Base-by-base conservation (phyloP, 129 eudicot species). In the Erigeron canadensis region DNA sequence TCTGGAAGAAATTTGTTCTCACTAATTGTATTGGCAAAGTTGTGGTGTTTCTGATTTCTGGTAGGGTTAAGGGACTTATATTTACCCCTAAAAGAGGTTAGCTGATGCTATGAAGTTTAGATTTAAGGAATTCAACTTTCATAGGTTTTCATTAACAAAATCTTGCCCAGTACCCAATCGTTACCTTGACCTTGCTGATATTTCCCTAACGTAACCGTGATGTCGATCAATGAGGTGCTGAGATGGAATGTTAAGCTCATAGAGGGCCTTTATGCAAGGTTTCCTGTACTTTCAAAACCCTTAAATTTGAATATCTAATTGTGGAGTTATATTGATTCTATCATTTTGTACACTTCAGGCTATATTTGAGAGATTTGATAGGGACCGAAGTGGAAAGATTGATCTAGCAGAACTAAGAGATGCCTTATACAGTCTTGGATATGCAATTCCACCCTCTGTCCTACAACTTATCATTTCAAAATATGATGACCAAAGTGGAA, bases 311-410 rank as follows among this genome's bases (percentile, higher is more conserved):
- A 16, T 53, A 53, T 53, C 58, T 53, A 4, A 53, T 53, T 53
- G 39, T 69, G 75, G 23, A 8, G 17, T 59, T 69, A n/a, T 69
- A 4, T 40, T 69, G 55, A 69, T 60, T 48, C 5, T 38, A 44
- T 47, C 45, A 44, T 46, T 65, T 22, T 70, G 62, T 66, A 43
- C 62, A 70, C 41, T 42, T 15, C 74, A 91, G 97, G 91, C 81
- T 48, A 88, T 91, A 28, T 91, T 88, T 67, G 96, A 91, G 84
- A 84, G 96, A 80, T 91, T 82, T 79, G 97, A 91, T 81, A 82
- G 94, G 83, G 96, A 91, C 69, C 82, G 94, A 51, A 86, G 96
- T 75, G 96, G 97, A 72, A 91, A 84, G 65, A 88, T 91, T 17
- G 94, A 91, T 76, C 63, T 82, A 16, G 65, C 65, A 43, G 97